Conservation (phyloP, 352 stramenopile genomes). For the Globisporangium recalcitrans region DNA sequence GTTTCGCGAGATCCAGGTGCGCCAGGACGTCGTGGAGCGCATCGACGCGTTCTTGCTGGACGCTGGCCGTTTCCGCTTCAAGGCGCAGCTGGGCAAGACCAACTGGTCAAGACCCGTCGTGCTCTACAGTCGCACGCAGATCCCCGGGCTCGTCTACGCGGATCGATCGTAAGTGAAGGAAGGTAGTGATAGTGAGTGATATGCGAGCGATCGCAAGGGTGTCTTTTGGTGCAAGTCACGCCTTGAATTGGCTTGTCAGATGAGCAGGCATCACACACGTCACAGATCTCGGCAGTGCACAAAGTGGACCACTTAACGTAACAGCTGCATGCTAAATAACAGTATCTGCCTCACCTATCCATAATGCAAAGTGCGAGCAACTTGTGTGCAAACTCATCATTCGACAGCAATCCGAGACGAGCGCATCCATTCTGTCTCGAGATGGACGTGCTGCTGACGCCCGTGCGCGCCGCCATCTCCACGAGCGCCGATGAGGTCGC, state of each 20-base stretch:
- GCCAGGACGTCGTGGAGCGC: slow-evolving; percentile 52
- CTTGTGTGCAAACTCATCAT: no score
- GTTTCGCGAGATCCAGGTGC: slow-evolving; percentile 57
- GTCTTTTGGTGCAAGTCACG: no score
- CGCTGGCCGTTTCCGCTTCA: slow-evolving; percentile 55
- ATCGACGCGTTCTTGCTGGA: slow-evolving; percentile 63
- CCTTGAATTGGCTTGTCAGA: no score
- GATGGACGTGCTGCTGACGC: slow-evolving; percentile 28
- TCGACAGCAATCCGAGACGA: neutral
- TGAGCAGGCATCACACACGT: neutral
- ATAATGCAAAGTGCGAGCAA: no score
- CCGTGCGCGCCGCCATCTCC: slow-evolving; percentile 12
- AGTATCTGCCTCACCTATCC: neutral
- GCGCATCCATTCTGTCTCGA: neutral
- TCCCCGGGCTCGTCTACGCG: slow-evolving; percentile 41
- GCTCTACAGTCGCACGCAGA: slow-evolving; percentile 59
- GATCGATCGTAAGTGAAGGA: slow-evolving; percentile 3
- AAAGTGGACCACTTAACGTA: neutral
- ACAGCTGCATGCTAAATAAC: neutral
- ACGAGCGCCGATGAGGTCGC: slow-evolving; percentile 13
- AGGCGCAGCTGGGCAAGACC: slow-evolving; percentile 62
- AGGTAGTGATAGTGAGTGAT: neutral
- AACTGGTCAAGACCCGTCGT: slow-evolving; percentile 74
- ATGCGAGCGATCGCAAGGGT: neutral
- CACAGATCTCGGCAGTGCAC: neutral